Evolutionary conservation across 176 grass and related monocot species (phyloP).

Genomic region (Carex littledalei): DNA sequence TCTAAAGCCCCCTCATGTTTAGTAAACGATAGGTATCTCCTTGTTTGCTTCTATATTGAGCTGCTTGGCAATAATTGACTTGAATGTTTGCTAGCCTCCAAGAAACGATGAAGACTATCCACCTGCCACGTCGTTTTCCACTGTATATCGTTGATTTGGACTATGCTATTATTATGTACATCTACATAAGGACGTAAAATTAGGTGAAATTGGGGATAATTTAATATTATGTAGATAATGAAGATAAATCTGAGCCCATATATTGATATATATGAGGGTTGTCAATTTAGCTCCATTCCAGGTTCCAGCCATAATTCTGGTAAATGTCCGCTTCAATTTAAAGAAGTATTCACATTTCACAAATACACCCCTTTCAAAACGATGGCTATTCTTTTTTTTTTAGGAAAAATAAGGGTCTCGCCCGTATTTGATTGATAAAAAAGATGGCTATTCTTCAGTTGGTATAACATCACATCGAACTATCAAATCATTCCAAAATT

Average conservation of each 20-base stretch:
- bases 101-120: conserved; percentile 3
- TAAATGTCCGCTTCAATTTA: background rate
- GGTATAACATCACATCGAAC: background rate
- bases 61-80: background rate
- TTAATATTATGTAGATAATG: background rate
- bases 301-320: background rate
- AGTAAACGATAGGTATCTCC: background rate
- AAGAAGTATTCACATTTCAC: background rate
- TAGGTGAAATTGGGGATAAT: background rate
- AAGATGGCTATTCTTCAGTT: background rate
- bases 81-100: background rate
- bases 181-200: background rate
- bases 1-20: background rate
- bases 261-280: background rate
- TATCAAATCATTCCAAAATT: background rate
- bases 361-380: background rate
- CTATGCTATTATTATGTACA: background rate
- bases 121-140: background rate
- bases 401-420: too few relatives aligned
- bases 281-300: background rate
- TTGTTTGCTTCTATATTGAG: background rate
- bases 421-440: too few relatives aligned
- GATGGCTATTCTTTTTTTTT: too few relatives aligned
- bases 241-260: background rate
- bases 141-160: background rate